A percentile compares a stretch with the other conserved stretches of the same genome.
These are phyloP conservation scores for Myxozyma vanderwaltii DNA, from an alignment of 805 yeast species.

Conservation along the genomic window DNA sequence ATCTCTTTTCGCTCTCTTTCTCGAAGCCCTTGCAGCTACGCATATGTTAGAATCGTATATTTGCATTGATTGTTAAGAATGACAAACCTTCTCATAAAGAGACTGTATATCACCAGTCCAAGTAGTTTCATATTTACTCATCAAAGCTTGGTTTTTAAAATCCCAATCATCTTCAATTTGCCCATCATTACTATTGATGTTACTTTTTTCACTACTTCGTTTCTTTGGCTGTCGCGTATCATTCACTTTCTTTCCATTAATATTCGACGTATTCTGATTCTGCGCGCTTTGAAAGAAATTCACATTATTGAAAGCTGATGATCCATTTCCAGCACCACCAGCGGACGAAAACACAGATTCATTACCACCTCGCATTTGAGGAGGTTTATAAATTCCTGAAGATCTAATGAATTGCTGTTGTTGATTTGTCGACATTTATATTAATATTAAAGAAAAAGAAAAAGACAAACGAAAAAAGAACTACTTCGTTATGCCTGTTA, in stretches of 20 bases:
- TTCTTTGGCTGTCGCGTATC: background rate
- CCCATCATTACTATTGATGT: background rate
- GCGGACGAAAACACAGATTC: background rate
- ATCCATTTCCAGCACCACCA: background rate
- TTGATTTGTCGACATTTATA: conserved; percentile 11
- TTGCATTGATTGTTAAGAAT: background rate
- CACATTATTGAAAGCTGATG: conserved; percentile 12
- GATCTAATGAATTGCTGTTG: background rate
- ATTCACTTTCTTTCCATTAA: background rate
- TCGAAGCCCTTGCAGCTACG: conserved; percentile 30
- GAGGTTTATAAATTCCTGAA: background rate
- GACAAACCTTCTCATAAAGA: conserved; percentile 56
- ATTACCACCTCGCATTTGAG: background rate
- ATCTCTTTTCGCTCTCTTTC: conserved; percentile 34
- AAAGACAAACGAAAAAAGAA: too few relatives aligned
- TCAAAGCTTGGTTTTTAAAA: conserved; percentile 28
- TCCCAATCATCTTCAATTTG: conserved; percentile 27
- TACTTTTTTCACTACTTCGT: background rate
- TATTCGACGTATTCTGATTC: background rate
- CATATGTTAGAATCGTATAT: background rate
- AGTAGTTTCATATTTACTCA: conserved; percentile 50
- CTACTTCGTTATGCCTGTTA: too few relatives aligned
- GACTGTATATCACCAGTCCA: conserved; percentile 60
- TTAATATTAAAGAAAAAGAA: too few relatives aligned
- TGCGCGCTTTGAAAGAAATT: conserved; percentile 10